A percentile compares a stretch with the other conserved stretches of the same genome.
Conservation (phyloP, 2,329 filamentous ascomycete species). For the Fusarium buharicum region DNA sequence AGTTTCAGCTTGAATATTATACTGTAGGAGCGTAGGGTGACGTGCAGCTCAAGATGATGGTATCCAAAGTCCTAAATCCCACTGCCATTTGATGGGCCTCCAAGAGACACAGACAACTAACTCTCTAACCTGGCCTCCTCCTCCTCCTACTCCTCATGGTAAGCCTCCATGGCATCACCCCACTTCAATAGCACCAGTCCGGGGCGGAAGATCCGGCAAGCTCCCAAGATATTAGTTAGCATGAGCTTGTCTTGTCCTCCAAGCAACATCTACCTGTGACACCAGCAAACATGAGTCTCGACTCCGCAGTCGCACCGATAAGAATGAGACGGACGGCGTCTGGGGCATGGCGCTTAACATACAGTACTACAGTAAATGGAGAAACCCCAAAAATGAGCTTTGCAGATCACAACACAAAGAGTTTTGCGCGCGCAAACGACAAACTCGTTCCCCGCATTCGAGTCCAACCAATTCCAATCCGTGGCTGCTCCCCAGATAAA, state of each 20-base stretch:
- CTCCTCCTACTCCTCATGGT: slow-evolving; percentile 14
- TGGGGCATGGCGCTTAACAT: slow-evolving; percentile 19
- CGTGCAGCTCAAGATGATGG: slow-evolving; percentile 29
- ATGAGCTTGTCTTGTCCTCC: background rate
- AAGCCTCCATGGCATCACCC: slow-evolving; percentile 30
- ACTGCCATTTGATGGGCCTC: slow-evolving; percentile 5
- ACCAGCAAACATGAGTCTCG: background rate
- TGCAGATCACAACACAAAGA: slow-evolving; percentile 16
- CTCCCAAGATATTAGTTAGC: slow-evolving; percentile 21
- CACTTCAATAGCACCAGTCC: slow-evolving; percentile 30
- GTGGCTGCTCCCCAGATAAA: slow-evolving; percentile 17
- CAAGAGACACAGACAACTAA: slow-evolving; percentile 3
- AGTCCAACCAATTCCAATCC: slow-evolving; percentile 24
- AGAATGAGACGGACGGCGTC: slow-evolving; percentile 22
- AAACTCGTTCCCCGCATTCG: slow-evolving; percentile 28
- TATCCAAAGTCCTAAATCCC: slow-evolving; percentile 16
- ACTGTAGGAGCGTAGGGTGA: slow-evolving; percentile 23
- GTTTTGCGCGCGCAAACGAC: too few relatives aligned
- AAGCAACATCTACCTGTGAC: slow-evolving; percentile 3
- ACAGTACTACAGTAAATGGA: background rate
- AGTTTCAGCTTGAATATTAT: background rate
- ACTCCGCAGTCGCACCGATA: slow-evolving; percentile 20
- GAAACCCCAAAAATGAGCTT: background rate
- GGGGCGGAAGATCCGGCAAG: slow-evolving; percentile 42
- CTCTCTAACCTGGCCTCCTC: slow-evolving; percentile 3